Conservation (phyloP, 2,329 filamentous ascomycete species). For the Aplosporella prunicola region DNA sequence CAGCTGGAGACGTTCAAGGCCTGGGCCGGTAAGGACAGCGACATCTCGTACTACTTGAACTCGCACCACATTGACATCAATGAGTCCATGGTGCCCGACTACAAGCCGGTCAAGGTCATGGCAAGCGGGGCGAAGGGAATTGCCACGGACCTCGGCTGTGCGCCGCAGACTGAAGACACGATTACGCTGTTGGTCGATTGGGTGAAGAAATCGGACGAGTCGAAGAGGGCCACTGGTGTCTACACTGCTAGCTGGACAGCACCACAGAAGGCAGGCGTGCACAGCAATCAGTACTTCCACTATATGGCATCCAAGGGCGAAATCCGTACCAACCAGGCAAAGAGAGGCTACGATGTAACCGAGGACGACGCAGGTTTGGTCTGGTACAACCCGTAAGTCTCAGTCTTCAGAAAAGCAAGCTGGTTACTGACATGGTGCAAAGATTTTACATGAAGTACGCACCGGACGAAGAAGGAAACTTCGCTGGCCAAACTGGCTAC, state of each 20-base stretch:
- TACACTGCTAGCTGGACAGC: conserved; percentile 95
- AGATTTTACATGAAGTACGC: conserved; percentile 89
- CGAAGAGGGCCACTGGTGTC: conserved; percentile 71
- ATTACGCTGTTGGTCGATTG: conserved; percentile 87
- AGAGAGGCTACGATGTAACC: conserved; percentile 90
- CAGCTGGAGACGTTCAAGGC: conserved; percentile 92
- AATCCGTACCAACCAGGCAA: conserved; percentile 83
- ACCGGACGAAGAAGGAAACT: conserved; percentile 90
- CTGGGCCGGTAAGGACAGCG: conserved; percentile 84
- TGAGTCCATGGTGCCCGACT: conserved; percentile 83
- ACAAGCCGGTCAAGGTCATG: conserved; percentile 67
- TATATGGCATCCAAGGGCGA: conserved; percentile 80
- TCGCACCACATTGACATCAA: conserved; percentile 88
- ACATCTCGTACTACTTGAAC: conserved; percentile 95
- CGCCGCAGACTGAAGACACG: conserved; percentile 76
- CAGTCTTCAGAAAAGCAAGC: not conserved
- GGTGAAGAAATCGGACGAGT: conserved; percentile 60
- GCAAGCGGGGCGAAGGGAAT: conserved; percentile 70
- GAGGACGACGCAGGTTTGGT: conserved; percentile 62
- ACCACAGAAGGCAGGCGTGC: conserved; percentile 84
- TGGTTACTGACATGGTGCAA: not conserved
- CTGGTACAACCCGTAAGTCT: conserved; percentile 72
- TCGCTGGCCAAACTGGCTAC: conserved; percentile 82
- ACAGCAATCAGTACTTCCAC: conserved; percentile 95
- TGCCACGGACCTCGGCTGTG: conserved; percentile 69